Evolutionary conservation across 2,329 filamentous ascomycete genomes (phyloP).

Genomic region (Hypoxylon rubiginosum): DNA sequence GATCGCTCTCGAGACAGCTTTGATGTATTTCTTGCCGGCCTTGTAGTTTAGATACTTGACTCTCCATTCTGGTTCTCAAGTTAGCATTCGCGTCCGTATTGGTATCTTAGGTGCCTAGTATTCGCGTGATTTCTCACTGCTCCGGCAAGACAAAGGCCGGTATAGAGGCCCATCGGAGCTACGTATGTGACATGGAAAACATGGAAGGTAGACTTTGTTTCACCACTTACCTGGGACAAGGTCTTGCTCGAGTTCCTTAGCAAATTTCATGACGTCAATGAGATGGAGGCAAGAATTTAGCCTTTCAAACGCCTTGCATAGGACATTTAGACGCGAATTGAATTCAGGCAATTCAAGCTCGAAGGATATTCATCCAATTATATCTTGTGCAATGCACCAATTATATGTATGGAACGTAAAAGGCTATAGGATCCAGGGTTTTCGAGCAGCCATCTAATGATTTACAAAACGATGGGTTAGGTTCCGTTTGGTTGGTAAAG

Average conservation of each 20-base stretch:
- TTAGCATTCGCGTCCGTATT: slow-evolving; percentile 15
- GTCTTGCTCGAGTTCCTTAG: slow-evolving; percentile 86
- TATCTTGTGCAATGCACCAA: not conserved
- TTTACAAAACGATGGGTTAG: slow-evolving; percentile 18
- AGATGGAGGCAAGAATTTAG: slow-evolving; percentile 21
- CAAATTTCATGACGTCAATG: slow-evolving; percentile 71
- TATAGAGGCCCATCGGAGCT: not conserved
- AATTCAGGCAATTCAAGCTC: slow-evolving; percentile 11
- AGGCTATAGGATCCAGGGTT: slow-evolving; percentile 13
- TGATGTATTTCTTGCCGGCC: slow-evolving; percentile 93
- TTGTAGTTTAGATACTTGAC: slow-evolving; percentile 97
- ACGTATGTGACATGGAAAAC: not conserved
- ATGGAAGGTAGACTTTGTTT: slow-evolving; percentile 4
- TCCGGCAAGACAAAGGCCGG: not conserved
- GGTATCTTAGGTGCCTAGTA: no score
- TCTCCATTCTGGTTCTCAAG: slow-evolving; percentile 77
- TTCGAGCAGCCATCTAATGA: slow-evolving; percentile 12
- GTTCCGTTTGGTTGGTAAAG: not conserved
- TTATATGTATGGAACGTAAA: not conserved
- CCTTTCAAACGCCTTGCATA: slow-evolving; percentile 26
- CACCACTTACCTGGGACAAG: slow-evolving; percentile 78
- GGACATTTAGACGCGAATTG: slow-evolving; percentile 4
- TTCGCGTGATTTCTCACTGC: not conserved
- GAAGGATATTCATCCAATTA: not conserved
- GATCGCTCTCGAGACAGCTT: slow-evolving; percentile 81